Evolutionary conservation across 192 early-diverging fungal genomes (phyloP).

Genomic region (Anaeromyces robustus): DNA sequence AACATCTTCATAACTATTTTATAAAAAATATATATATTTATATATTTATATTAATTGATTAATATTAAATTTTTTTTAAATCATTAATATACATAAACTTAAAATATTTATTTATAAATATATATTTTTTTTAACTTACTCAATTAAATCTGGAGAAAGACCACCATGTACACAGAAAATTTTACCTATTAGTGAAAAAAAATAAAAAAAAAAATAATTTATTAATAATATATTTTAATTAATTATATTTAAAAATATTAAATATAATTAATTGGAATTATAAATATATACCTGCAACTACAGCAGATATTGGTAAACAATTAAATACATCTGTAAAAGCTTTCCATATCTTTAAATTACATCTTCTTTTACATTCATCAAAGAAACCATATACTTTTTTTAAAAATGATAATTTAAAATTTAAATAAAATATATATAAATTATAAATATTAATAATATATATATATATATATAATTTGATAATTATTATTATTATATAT

Average conservation of each 20-base stretch:
- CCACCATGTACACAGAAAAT: constrained; percentile 96
- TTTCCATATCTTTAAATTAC: constrained; percentile 77
- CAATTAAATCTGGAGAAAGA: constrained; percentile 47
- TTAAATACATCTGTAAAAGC: constrained; percentile 86
- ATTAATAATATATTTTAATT: no score
- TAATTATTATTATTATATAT: no score
- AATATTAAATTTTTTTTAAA: no score
- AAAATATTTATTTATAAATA: no score
- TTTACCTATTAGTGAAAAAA: not conserved
- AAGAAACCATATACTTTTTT: constrained; percentile 81
- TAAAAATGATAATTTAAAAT: no score
- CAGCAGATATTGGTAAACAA: constrained; percentile 73
- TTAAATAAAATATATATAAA: no score
- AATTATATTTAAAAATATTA: not conserved
- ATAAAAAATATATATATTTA: no score
- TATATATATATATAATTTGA: no score
- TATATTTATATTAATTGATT: no score
- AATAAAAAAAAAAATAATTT: no score
- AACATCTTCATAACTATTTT: not conserved
- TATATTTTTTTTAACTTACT: constrained; percentile 10
- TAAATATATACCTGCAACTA: constrained; percentile 46
- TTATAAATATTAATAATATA: no score
- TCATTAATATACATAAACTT: no score
- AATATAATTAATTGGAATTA: not conserved
- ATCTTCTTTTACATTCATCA: constrained; percentile 88